These are phyloP conservation scores for Trichosanthes cucumerina DNA, from an alignment of 306 rosid genomes.

Conservation along the genomic window DNA sequence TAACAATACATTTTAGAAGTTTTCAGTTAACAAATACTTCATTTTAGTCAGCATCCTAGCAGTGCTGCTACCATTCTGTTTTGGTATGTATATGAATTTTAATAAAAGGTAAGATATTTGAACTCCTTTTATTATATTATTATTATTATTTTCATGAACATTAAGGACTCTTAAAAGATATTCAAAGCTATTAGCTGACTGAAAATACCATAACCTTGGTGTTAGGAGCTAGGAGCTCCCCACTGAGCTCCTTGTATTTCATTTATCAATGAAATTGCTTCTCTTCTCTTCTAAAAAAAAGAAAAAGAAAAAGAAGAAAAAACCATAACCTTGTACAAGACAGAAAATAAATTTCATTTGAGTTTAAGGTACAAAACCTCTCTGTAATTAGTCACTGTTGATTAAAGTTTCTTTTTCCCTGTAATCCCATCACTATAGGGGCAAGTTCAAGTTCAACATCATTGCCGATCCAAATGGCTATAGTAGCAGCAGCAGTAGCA, in stretches of 20 bases:
- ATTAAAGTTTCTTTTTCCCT: background rate
- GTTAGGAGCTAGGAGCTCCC: too few species aligned
- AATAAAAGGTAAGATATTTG: background rate
- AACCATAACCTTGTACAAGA: background rate
- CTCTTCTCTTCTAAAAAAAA: too few species aligned
- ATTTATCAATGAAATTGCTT: too few species aligned
- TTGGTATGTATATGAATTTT: background rate
- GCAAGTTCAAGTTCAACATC: constrained; percentile 55
- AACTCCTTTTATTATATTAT: background rate
- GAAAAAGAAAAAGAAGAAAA: too few species aligned
- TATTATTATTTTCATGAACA: background rate
- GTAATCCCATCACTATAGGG: constrained; percentile 58
- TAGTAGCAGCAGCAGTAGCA: constrained; percentile 68
- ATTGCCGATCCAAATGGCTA: constrained; percentile 64
- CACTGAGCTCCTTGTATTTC: too few species aligned
- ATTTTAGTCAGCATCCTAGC: background rate
- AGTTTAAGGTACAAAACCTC: background rate
- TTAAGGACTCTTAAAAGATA: background rate
- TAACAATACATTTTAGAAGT: background rate
- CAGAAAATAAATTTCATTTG: background rate
- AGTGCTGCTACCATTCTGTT: background rate
- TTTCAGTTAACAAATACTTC: background rate
- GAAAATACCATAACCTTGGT: background rate
- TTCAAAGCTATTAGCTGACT: background rate
- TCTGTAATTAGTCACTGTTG: background rate